Evolutionary conservation across 192 early-diverging fungal genomes (phyloP), one percentile per base, ranked within the genome.

Genomic region (Paraglomus brasilianum): DNA sequence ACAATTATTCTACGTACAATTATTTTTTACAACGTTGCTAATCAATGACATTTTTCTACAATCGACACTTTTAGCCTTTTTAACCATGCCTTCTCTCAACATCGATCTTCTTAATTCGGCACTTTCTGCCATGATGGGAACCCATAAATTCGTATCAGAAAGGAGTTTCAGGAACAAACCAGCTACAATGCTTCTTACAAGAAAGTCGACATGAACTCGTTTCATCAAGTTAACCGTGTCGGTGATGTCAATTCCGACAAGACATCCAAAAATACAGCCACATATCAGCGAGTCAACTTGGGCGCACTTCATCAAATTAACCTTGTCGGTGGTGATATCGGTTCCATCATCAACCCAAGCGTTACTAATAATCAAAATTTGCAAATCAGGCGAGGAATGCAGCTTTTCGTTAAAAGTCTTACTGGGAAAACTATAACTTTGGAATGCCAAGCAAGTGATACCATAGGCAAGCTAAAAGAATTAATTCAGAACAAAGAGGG

Each of bases 401-500:
- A 70, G 42, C 67, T 77, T 17, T 74, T 66, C 47, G 59, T 75
- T 7, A 66, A 72, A 59, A 89, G 89, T n/a, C 83, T 94, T 14
- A 93, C 92, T 44, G 94, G 94, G 52, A 95, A 93, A 85, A 94
- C 91, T 65, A 91, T 95, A 78, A 94, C 91, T 66, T 80, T 95
- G 50, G 91, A 89, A 73, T 83, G 89, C 10, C 85, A 89, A 75
- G 82, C 83, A 36, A 81, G 78, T 44, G 86, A 89, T 71, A 57
- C 72, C 43, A 89, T 92, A 55, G 85, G 88, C 30, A 80, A 87
- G 46, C 82, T 91, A 57, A 91, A 91, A 78, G 30, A 63, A n/a
- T 87, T 88, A 81, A 91, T 91, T 56, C 87, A 88, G 76, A 81
- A 91, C 62, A 87, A 83, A 78, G 90, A 91, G 77, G 90, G 90